phyloP scores from a whole-genome alignment of 306 rosid genomes.

The Casuarina glauca region DNA sequence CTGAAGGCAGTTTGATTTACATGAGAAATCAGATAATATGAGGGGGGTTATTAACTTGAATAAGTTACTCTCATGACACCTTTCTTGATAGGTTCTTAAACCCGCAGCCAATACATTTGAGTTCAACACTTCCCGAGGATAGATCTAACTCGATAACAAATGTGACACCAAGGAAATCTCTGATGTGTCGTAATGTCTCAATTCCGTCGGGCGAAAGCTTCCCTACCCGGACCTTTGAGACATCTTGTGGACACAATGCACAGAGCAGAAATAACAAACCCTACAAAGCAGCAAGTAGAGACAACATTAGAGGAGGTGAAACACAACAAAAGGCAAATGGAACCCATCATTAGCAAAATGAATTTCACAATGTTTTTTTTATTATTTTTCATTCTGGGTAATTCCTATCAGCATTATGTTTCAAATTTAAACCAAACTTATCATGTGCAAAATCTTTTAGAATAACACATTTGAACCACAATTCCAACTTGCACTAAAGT shows the following conservation, averaged over 20 bases:
- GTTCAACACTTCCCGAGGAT: conserved; percentile 57
- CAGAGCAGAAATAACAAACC: conserved; percentile 85
- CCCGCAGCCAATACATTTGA: conserved; percentile 73
- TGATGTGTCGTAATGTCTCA: conserved; percentile 67
- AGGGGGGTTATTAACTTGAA: background rate
- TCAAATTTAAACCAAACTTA: background rate
- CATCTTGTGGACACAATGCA: conserved; percentile 75
- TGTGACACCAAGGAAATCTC: conserved; percentile 67
- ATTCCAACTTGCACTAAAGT: too few species aligned
- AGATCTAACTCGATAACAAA: conserved; percentile 76
- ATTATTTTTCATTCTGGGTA: background rate
- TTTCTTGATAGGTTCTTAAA: conserved; percentile 76
- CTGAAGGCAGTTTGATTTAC: background rate
- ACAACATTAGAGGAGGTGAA: conserved; percentile 9
- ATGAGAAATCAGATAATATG: background rate
- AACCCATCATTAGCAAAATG: background rate
- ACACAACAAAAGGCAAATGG: conserved; percentile 1
- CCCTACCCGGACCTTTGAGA: conserved; percentile 88
- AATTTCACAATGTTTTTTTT: background rate
- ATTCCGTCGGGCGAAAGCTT: conserved; percentile 76
- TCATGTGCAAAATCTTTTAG: background rate
- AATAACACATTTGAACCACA: too few species aligned
- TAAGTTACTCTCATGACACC: conserved; percentile 39
- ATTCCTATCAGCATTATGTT: background rate
- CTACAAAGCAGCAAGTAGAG: conserved; percentile 38